phyloP scores from a whole-genome alignment of 768 basidiomycete species.

The Tephrocybe sp. region DNA sequence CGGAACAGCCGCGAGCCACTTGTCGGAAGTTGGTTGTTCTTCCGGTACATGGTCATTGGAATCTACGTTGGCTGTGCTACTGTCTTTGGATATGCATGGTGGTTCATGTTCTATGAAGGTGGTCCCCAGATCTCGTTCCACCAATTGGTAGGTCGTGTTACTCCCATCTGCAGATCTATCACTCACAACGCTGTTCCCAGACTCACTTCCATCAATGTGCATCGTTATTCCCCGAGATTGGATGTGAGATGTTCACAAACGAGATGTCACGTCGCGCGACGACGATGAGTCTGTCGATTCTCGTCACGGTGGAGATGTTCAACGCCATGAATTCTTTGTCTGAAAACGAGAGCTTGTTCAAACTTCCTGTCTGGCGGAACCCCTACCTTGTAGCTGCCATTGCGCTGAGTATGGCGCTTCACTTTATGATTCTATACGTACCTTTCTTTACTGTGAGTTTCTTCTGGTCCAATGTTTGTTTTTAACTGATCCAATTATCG shows the following conservation, averaged over 20 bases:
- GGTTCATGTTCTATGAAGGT: constrained; percentile 89
- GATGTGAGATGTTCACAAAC: constrained; percentile 95
- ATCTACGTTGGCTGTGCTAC: constrained; percentile 93
- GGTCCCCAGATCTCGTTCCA: constrained; percentile 94
- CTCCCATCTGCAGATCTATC: background rate
- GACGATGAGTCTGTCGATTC: constrained; percentile 93
- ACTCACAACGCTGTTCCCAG: constrained; percentile 35
- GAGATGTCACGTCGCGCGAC: constrained; percentile 83
- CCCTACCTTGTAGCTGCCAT: constrained; percentile 89
- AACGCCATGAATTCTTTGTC: constrained; percentile 98
- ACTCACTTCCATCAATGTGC: constrained; percentile 96
- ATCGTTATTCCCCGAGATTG: constrained; percentile 79
- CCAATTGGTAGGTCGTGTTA: constrained; percentile 66
- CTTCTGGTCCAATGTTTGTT: background rate
- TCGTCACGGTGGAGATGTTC: constrained; percentile 96
- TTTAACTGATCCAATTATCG: background rate
- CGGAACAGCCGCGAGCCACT: constrained; percentile 88
- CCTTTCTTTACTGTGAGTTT: constrained; percentile 88
- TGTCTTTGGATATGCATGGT: constrained; percentile 98
- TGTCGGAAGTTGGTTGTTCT: constrained; percentile 90
- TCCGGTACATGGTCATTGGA: constrained; percentile 93
- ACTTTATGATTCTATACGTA: constrained; percentile 94
- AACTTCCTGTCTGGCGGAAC: constrained; percentile 92
- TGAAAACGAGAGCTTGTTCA: constrained; percentile 91
- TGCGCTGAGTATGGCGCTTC: constrained; percentile 85